Conservation (phyloP, 768 basidiomycete genomes). For the Pleurotus pulmonarius region DNA sequence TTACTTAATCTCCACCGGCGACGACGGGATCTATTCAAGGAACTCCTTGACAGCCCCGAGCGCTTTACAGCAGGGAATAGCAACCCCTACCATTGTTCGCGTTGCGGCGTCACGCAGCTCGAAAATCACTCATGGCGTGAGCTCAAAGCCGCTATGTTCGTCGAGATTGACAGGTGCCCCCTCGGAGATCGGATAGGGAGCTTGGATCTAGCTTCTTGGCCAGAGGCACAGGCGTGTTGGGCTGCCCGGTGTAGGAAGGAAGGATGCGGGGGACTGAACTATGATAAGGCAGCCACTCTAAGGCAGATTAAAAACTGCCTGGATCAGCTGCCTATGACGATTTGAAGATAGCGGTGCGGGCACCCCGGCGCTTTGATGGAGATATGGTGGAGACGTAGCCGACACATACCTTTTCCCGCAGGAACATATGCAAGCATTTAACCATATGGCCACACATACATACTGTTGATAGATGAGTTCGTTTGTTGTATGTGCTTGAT, state of each 20-base stretch:
- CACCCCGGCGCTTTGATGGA: too few relatives aligned
- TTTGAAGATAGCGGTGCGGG: conserved; percentile 9
- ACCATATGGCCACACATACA: too few relatives aligned
- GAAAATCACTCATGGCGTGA: conserved; percentile 63
- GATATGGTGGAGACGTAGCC: too few relatives aligned
- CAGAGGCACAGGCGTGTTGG: conserved; percentile 61
- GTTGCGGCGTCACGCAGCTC: conserved; percentile 47
- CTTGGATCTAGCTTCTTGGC: conserved; percentile 49
- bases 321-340: conserved; percentile 41
- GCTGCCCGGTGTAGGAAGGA: conserved; percentile 47
- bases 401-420: too few relatives aligned
- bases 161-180: conserved; percentile 59
- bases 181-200: conserved; percentile 51
- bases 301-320: conserved; percentile 57
- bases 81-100: conserved; percentile 42
- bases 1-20: conserved; percentile 56
- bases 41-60: conserved; percentile 53
- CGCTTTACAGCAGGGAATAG: conserved; percentile 52
- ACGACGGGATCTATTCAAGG: conserved; percentile 47
- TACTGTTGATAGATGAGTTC: too few relatives aligned
- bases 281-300: conserved; percentile 56
- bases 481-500: too few relatives aligned
- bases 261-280: conserved; percentile 52
- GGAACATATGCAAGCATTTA: too few relatives aligned
- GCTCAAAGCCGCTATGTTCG: conserved; percentile 50